Percentiles rank a stretch among this genome's conserved stretches.
Conservation (phyloP, 1,139 yeast genomes). For the Suhomyces bolitotheri region DNA sequence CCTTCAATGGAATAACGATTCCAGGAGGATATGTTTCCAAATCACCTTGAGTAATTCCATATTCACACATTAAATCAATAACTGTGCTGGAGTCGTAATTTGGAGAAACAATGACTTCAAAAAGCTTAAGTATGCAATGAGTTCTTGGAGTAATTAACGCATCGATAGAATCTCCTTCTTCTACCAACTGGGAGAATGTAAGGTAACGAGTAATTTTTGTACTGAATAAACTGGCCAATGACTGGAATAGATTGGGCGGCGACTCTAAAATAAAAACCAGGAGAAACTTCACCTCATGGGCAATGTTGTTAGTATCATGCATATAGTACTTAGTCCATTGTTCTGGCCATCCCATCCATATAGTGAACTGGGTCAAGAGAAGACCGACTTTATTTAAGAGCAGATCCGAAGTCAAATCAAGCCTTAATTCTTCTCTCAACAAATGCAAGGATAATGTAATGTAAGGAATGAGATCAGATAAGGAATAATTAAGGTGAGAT, state of each 20-base stretch:
- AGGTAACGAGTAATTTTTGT: slow-evolving; percentile 51
- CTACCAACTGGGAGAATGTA: slow-evolving; percentile 68
- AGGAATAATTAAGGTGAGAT: slow-evolving; percentile 35
- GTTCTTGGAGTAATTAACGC: slow-evolving; percentile 65
- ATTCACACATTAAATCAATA: slow-evolving; percentile 59
- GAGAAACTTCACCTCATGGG: slow-evolving; percentile 31
- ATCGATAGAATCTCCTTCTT: slow-evolving; percentile 64
- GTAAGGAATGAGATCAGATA: slow-evolving; percentile 56
- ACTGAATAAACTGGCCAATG: slow-evolving; percentile 54
- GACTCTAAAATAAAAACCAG: slow-evolving; percentile 44
- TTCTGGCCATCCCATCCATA: slow-evolving; percentile 76
- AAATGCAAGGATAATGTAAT: slow-evolving; percentile 72
- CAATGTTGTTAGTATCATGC: slow-evolving; percentile 26
- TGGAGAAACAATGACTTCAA: slow-evolving; percentile 61
- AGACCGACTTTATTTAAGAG: slow-evolving; percentile 46
- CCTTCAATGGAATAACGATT: slow-evolving; percentile 62
- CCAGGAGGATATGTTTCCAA: slow-evolving; percentile 78
- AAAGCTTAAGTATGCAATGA: slow-evolving; percentile 53
- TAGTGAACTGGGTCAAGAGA: slow-evolving; percentile 60
- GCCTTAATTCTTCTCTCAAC: slow-evolving; percentile 69
- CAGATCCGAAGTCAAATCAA: slow-evolving; percentile 50
- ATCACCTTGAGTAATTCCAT: slow-evolving; percentile 50
- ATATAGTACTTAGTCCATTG: slow-evolving; percentile 64
- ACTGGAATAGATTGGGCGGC: slow-evolving; percentile 60
- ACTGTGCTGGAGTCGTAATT: slow-evolving; percentile 53